phyloP scores from a whole-genome alignment of 1,139 yeast species.

The Hyphopichia khmerensis region DNA sequence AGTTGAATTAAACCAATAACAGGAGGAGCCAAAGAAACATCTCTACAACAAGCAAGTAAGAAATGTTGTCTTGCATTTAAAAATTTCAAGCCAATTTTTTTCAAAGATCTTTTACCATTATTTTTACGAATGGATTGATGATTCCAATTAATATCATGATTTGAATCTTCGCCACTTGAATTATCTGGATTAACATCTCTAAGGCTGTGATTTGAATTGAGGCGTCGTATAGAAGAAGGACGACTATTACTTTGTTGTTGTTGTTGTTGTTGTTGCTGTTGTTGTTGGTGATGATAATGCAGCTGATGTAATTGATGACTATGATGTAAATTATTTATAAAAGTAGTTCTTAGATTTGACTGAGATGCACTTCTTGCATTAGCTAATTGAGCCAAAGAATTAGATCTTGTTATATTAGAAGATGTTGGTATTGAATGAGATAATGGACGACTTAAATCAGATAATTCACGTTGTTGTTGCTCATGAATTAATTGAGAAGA shows the following conservation, averaged over 20 bases:
- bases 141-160: not conserved
- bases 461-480: conserved; percentile 5
- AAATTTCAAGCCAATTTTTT: conserved; percentile 61
- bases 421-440: conserved; percentile 9
- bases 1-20: conserved; percentile 56
- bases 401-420: conserved; percentile 12
- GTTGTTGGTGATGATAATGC: not conserved
- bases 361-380: not conserved
- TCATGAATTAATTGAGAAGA: conserved; percentile 39
- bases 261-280: too few species aligned
- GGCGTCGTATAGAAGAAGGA: not conserved
- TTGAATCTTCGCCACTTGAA: not conserved
- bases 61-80: conserved; percentile 77
- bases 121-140: conserved; percentile 5
- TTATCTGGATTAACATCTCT: not conserved
- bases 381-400: conserved; percentile 8
- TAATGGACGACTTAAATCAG: not conserved
- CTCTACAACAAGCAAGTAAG: conserved; percentile 70
- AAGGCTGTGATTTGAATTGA: not conserved
- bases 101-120: conserved; percentile 29
- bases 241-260: too few species aligned
- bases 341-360: not conserved
- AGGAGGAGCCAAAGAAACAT: conserved; percentile 67
- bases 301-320: not conserved
- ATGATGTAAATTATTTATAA: not conserved